Base-by-base conservation (phyloP, 2,329 filamentous ascomycete genomes). In the Ilyonectria robusta region DNA sequence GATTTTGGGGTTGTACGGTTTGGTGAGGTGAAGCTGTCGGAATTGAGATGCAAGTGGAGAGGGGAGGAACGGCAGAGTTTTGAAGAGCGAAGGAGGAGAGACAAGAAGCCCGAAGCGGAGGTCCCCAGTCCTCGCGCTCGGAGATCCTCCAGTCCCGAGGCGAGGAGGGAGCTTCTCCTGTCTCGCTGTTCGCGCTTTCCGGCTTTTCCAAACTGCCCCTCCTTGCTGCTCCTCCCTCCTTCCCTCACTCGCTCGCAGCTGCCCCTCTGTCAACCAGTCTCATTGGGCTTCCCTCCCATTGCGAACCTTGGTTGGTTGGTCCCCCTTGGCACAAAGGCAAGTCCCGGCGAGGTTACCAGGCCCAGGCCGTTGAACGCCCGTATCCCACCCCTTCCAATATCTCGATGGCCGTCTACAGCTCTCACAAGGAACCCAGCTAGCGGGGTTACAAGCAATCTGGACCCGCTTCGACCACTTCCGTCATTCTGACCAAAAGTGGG, bases 1-100 rank as follows among this genome's bases (percentile, higher is more conserved):
- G 85, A 76, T 86, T 79, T 74, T 78, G 21, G 46, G 51, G 68
- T 61, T 62, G 59, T 44, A 65, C 54, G 50, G 61, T 62, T 62
- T 19, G 29, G 62, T 56, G 53, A 55, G 40, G 66, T 55, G 60
- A 72, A 70, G 71, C 65, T 70, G 66, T 70, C 55, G 54, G 68
- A 57, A 66, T 68, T 63, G 54, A 56, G 72, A 65, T 63, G 71
- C 66, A 67, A 68, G 72, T 72, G 70, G 68, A 72, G 72, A 74
- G 73, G 62, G 71, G 70, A 71, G 62, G 60, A 60, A 63, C 47
- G 59, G 65, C 58, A 68, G 72, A 73, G 70, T 75, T 76, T 76
- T 71, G 68, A 75, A 65, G 66, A 67, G 61, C 62, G 58, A 66
- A 50, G 51, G 31, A 47, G 31, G 51, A 57, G 51, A 51, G 23